Evolutionary conservation across 2,329 filamentous ascomycete genomes (phyloP).

Genomic region (Trichoderma semiorbis): DNA sequence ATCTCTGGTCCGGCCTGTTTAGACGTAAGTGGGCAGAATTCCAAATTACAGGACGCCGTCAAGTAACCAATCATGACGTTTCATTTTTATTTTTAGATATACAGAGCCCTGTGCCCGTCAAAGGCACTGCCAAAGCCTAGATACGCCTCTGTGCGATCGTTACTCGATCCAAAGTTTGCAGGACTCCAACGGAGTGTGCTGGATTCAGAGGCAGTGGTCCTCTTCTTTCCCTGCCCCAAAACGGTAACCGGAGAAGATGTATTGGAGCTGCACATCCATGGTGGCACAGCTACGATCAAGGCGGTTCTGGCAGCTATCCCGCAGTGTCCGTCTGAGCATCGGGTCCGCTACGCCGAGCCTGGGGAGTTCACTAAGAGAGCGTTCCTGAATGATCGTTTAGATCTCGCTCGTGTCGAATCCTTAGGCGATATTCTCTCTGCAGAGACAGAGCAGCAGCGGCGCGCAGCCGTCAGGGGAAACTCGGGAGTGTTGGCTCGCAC

Average conservation of each 20-base stretch:
- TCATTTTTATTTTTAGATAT: constrained; percentile 40
- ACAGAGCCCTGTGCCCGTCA: constrained; percentile 47
- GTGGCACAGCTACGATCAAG: constrained; percentile 82
- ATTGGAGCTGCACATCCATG: constrained; percentile 91
- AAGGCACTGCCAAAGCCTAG: constrained; percentile 46
- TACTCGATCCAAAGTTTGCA: constrained; percentile 54
- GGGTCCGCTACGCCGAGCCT: constrained; percentile 83
- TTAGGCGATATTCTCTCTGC: constrained; percentile 61
- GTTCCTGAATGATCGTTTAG: constrained; percentile 81
- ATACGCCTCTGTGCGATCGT: constrained; percentile 68
- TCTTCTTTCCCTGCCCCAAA: constrained; percentile 76
- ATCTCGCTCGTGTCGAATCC: constrained; percentile 77
- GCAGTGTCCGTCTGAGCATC: constrained; percentile 35
- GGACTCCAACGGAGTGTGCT: constrained; percentile 49
- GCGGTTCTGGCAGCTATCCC: constrained; percentile 79
- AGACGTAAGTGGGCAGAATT: constrained; percentile 46
- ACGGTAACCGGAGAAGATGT: constrained; percentile 92
- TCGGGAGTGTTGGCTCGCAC: constrained; percentile 65
- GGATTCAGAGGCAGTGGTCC: constrained; percentile 74
- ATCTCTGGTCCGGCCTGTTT: constrained; percentile 76
- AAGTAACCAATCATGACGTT: constrained; percentile 2
- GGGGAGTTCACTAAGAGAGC: constrained; percentile 94
- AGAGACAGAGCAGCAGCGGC: constrained; percentile 89
- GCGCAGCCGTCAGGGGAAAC: constrained; percentile 75
- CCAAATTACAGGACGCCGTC: background rate